A percentile compares a stretch with the other conserved stretches of the same genome.
These are phyloP conservation scores for Mariannaea sp. DNA, from an alignment of 2,329 filamentous ascomycete species.

Conservation along the genomic window DNA sequence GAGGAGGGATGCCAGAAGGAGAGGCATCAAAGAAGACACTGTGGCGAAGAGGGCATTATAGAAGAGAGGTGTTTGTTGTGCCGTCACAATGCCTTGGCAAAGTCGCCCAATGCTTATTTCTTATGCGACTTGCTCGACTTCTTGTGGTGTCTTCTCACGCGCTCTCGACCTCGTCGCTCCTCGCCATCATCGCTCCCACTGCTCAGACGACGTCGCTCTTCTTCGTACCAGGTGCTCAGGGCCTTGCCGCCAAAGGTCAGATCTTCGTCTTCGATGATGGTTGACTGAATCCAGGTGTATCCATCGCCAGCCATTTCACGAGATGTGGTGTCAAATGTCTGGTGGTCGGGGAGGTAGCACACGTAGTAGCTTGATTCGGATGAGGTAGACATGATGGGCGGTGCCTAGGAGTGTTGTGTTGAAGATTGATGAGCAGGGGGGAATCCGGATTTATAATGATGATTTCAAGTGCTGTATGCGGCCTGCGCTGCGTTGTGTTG, in stretches of 20 bases:
- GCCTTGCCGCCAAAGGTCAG: slow-evolving; percentile 65
- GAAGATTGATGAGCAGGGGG: not conserved
- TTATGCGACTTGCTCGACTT: slow-evolving; percentile 39
- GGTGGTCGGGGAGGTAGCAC: slow-evolving; percentile 42
- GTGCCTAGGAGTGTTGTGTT: not conserved
- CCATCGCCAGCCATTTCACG: slow-evolving; percentile 42
- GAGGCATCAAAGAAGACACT: not conserved
- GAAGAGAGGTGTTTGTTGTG: slow-evolving; percentile 16
- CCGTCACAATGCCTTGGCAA: slow-evolving; percentile 3
- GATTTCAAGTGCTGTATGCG: too few relatives aligned
- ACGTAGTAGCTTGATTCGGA: slow-evolving; percentile 40
- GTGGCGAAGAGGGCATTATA: slow-evolving; percentile 26
- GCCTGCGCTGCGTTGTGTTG: slow-evolving; percentile 14
- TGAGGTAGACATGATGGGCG: slow-evolving; percentile 30
- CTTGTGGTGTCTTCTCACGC: slow-evolving; percentile 42
- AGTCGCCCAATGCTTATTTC: slow-evolving; percentile 33
- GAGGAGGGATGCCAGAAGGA: not conserved
- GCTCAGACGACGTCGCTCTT: slow-evolving; percentile 55
- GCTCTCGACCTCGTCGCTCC: slow-evolving; percentile 46
- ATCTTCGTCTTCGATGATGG: slow-evolving; percentile 64
- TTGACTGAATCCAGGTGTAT: slow-evolving; percentile 57
- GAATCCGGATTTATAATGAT: too few relatives aligned
- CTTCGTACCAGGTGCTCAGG: slow-evolving; percentile 64
- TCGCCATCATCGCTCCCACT: slow-evolving; percentile 45
- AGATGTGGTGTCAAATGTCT: slow-evolving; percentile 41